These are phyloP conservation scores for Cafeteria roenbergensis DNA, from an alignment of 108 stramenopile genomes.

Conservation along the genomic window DNA sequence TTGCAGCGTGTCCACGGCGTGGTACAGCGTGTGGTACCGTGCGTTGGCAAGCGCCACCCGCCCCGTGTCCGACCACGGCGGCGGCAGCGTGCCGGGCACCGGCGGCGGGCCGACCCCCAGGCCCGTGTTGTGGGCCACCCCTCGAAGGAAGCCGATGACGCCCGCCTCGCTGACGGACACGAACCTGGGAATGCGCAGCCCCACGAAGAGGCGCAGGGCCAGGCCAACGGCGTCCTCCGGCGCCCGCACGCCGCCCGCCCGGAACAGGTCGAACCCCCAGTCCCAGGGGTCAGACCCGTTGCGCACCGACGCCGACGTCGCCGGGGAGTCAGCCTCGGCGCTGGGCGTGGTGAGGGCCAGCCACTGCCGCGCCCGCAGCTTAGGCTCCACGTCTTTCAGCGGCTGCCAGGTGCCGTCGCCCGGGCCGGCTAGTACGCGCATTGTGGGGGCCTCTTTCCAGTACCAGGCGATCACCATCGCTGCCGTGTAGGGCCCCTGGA, in stretches of 20 bases:
- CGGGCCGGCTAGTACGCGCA: not conserved
- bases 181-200: conserved; percentile 18
- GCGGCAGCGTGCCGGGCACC: too few species aligned
- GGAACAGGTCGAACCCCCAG: conserved; percentile 26
- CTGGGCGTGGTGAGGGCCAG: too few species aligned
- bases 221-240: conserved; percentile 19
- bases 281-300: conserved; percentile 9
- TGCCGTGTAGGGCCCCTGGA: too few species aligned
- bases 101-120: too few species aligned
- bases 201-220: conserved; percentile 7
- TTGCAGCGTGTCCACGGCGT: conserved; percentile 62
- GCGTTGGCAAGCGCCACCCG: not conserved
- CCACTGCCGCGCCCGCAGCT: not conserved
- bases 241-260: conserved; percentile 14
- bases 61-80: too few species aligned
- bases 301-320: conserved; percentile 1
- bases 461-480: too few species aligned
- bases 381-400: not conserved
- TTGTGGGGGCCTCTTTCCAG: not conserved
- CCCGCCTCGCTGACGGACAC: conserved; percentile 18
- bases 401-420: not conserved
- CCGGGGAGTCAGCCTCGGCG: not conserved
- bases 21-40: conserved; percentile 61
- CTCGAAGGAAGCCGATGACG: not conserved
- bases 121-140: not conserved